A percentile compares a stretch with the other conserved stretches of the same genome.
Evolutionary conservation across 371 early-diverging fungal genomes (phyloP).

Genomic region (Apophysomyces ossiformis): DNA sequence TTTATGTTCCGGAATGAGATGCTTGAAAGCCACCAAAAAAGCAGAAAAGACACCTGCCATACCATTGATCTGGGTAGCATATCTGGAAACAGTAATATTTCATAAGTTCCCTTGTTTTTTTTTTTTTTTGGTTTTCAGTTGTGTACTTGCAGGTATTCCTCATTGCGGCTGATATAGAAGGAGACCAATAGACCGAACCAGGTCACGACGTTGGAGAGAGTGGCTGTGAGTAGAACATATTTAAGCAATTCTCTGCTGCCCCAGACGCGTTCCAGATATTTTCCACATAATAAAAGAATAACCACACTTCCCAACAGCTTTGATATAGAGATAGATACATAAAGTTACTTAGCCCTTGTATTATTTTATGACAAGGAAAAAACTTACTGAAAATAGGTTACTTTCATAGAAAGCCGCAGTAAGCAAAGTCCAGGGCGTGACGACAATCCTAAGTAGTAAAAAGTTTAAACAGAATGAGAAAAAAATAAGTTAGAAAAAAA

Average conservation of each 20-base stretch:
- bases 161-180: constrained; percentile 63
- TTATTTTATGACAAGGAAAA: not conserved
- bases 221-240: constrained; percentile 59
- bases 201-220: constrained; percentile 60
- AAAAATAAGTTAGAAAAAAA: not conserved
- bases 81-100: constrained; percentile 28
- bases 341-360: not conserved
- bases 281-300: constrained; percentile 63
- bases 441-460: constrained; percentile 30
- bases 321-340: constrained; percentile 3
- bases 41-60: constrained; percentile 68
- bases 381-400: constrained; percentile 40
- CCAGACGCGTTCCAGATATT: constrained; percentile 81
- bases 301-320: constrained; percentile 56
- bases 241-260: constrained; percentile 74
- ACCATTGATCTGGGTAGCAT: constrained; percentile 65
- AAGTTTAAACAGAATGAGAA: not conserved
- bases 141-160: constrained; percentile 62
- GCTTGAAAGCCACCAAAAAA: constrained; percentile 80
- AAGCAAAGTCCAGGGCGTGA: constrained; percentile 53
- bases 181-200: constrained; percentile 61
- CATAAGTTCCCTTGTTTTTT: not conserved
- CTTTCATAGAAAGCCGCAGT: constrained; percentile 50
- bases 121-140: not conserved
- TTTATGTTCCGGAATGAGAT: constrained; percentile 70